Percentiles rank a stretch among this genome's conserved stretches.
Conservation (phyloP, 1,284 basidiomycete species). For the Trichosporon ovoides region DNA sequence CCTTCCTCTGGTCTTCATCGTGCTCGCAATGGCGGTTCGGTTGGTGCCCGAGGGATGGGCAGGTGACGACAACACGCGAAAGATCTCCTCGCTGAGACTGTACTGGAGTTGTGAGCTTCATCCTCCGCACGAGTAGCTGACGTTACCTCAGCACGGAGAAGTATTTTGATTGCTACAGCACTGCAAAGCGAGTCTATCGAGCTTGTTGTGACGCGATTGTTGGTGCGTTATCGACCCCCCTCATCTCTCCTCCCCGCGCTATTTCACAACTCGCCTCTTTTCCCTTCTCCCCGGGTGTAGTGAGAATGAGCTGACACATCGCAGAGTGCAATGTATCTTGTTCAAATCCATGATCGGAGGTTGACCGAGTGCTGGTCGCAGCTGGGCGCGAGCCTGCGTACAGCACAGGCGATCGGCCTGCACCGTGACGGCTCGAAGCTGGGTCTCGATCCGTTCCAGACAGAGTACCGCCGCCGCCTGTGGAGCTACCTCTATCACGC, state of each 20-base stretch:
- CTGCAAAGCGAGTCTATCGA: conserved; percentile 85
- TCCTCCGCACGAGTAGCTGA: background rate
- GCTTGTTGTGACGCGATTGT: conserved; percentile 73
- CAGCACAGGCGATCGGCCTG: conserved; percentile 87
- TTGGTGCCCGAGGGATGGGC: conserved; percentile 77
- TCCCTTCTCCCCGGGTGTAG: too few relatives aligned
- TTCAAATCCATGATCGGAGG: conserved; percentile 56
- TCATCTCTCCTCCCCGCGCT: background rate
- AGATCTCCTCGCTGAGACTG: conserved; percentile 75
- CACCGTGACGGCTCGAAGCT: conserved; percentile 85
- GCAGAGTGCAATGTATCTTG: conserved; percentile 83
- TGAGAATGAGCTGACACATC: too few relatives aligned
- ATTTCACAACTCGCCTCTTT: too few relatives aligned
- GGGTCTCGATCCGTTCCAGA: conserved; percentile 58
- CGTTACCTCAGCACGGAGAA: conserved; percentile 63
- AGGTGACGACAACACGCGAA: conserved; percentile 66
- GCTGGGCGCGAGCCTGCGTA: conserved; percentile 83
- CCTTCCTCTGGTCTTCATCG: conserved; percentile 85
- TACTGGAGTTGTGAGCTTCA: conserved; percentile 81
- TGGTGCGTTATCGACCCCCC: conserved; percentile 58
- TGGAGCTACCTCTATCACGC: conserved; percentile 94
- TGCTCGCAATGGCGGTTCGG: conserved; percentile 82
- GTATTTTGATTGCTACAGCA: conserved; percentile 78
- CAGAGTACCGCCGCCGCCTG: conserved; percentile 83
- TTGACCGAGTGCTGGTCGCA: conserved; percentile 84